These are phyloP conservation scores for Leccinum griseonigrum DNA, from an alignment of 1,284 basidiomycete species.

Conservation along the genomic window DNA sequence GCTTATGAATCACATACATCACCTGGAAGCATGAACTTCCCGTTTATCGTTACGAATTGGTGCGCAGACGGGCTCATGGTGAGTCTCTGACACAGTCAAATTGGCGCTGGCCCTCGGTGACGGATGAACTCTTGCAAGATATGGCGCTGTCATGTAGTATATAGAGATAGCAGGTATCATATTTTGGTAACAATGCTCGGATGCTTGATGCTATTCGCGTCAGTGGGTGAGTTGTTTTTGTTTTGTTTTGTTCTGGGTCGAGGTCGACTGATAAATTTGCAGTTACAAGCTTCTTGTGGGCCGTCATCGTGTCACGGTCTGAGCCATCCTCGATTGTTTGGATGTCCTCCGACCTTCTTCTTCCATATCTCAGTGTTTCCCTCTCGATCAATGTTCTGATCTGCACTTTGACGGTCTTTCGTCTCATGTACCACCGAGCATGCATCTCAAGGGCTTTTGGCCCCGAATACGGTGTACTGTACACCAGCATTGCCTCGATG, in stretches of 20 bases:
- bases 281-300: slow-evolving; percentile 32
- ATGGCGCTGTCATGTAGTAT: slow-evolving; percentile 36
- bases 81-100: neutral
- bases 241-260: neutral
- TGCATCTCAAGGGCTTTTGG: slow-evolving; percentile 30
- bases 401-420: slow-evolving; percentile 30
- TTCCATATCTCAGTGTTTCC: slow-evolving; percentile 32
- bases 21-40: slow-evolving; percentile 24
- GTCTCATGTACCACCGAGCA: slow-evolving; percentile 29
- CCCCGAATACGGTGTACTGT: slow-evolving; percentile 27
- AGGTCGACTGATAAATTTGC: neutral
- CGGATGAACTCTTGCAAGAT: slow-evolving; percentile 22
- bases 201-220: slow-evolving; percentile 23
- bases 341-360: slow-evolving; percentile 33
- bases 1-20: slow-evolving; percentile 25
- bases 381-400: slow-evolving; percentile 32
- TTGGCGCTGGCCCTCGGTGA: neutral
- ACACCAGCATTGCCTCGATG: slow-evolving; percentile 29
- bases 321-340: slow-evolving; percentile 10
- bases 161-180: slow-evolving; percentile 30
- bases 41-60: slow-evolving; percentile 33
- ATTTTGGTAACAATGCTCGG: slow-evolving; percentile 19
- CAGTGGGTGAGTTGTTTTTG: slow-evolving; percentile 21
- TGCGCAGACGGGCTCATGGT: slow-evolving; percentile 36
- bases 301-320: slow-evolving; percentile 23